Conservation (phyloP, 1,284 basidiomycete species). For the Ceratorhiza oryzae-sativae region DNA sequence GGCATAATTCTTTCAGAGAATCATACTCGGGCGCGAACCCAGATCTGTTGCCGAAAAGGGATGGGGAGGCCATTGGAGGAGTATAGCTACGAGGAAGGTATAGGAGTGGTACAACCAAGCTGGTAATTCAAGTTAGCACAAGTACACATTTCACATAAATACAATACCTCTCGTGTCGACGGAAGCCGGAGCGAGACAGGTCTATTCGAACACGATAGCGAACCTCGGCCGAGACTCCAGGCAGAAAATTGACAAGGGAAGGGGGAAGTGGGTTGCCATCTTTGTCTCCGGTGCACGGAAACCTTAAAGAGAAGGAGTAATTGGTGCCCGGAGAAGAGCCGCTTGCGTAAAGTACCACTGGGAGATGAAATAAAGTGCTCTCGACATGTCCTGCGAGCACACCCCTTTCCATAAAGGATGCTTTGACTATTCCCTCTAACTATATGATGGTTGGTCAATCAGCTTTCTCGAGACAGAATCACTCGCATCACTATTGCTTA, state of each 20-base stretch:
- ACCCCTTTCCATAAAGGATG: constrained; percentile 29
- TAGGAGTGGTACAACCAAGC: constrained; percentile 3
- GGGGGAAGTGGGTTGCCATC: not conserved
- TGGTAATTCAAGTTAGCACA: not conserved
- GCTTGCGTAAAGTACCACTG: constrained; percentile 6
- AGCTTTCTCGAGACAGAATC: too few species aligned
- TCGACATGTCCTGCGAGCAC: constrained; percentile 7
- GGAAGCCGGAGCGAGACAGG: constrained; percentile 15
- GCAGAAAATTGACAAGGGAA: not conserved
- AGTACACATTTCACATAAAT: not conserved
- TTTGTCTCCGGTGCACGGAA: not conserved
- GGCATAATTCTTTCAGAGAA: constrained; percentile 7
- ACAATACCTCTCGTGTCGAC: constrained; percentile 6
- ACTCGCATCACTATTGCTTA: not conserved
- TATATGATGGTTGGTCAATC: not conserved
- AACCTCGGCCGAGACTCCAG: constrained; percentile 11
- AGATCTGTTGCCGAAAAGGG: not conserved
- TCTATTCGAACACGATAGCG: constrained; percentile 24
- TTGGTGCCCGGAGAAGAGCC: not conserved
- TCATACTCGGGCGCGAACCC: not conserved
- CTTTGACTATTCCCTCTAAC: constrained; percentile 7
- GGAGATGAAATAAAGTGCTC: not conserved
- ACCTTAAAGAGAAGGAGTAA: constrained; percentile 2
- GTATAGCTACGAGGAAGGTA: constrained; percentile 16
- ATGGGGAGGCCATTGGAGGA: not conserved